Base-by-base conservation (phyloP, 2,329 filamentous ascomycete species). In the Samsoniella hepiali region DNA sequence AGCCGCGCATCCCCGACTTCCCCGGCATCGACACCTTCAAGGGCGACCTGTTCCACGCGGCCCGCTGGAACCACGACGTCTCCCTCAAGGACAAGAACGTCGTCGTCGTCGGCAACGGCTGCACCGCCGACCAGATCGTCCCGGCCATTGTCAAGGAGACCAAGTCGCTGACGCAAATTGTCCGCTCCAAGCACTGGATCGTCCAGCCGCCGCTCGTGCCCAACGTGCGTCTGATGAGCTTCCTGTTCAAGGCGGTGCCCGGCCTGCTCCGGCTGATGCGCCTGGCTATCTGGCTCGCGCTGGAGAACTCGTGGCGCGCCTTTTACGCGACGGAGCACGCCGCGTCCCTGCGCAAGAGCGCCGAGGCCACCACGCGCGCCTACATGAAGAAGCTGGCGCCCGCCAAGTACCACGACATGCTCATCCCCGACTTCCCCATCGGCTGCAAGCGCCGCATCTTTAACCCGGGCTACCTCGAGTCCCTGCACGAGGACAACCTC, bases 391-490 rank as follows among this genome's bases (percentile, higher is more conserved):
- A 71, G 5, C 75, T 72, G 1, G 83, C 82, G 0, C 87, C 87
- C 0, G 74, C 81, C 57, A 82, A 86, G 71, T 89, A 88, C 64
- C 83, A 85, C 65, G 81, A 86, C 36, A 78, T 87, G 7, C 71
- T 89, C 42, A 84, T 85, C 0, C 87, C 87, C 0, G 80, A 88
- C 57, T 89, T 87, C 63, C 78, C 81, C 51, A 72, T 88, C 15
- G 85, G 86, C 1, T 89, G 86, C 74, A 89, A 88, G 74, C 76
- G 87, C n/a, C 79, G 85, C 15, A 82, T 89, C 62, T 82, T 83
- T 60, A 85, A 88, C 64, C 77, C 80, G 2, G 77, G 77, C 1
- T 89, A 88, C 76, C 78, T 86, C 27, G 68, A 76, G 15, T 76
- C 78, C 47, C 72, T 90, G 44, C 76, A 85, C 44, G 72, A 81